These are phyloP conservation scores for Colletotrichum kahawae DNA, from an alignment of 2,329 filamentous ascomycete genomes.

Conservation along the genomic window DNA sequence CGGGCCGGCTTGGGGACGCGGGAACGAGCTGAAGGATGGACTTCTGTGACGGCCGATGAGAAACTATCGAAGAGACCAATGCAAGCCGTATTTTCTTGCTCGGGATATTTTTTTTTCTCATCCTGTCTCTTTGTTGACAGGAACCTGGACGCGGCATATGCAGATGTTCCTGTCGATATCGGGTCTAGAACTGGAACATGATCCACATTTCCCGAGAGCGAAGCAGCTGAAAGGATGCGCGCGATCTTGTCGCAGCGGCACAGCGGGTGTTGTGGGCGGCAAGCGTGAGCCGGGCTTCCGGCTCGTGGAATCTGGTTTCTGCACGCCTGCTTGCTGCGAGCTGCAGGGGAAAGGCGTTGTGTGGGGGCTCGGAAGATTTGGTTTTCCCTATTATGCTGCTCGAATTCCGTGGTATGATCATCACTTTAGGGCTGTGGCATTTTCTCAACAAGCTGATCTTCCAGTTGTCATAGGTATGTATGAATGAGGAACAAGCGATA, in stretches of 20 bases:
- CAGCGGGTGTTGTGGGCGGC: background rate
- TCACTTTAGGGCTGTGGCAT: background rate
- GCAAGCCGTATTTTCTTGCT: background rate
- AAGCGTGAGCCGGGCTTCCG: slow-evolving; percentile 7
- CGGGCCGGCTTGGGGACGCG: background rate
- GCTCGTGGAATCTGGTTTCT: background rate
- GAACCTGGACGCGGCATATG: background rate
- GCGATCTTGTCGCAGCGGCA: background rate
- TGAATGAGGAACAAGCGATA: background rate
- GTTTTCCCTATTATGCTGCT: background rate
- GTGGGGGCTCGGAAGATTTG: background rate
- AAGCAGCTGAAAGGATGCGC: background rate
- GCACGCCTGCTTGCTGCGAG: background rate
- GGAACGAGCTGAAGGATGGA: background rate
- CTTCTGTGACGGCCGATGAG: background rate
- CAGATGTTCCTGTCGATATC: background rate
- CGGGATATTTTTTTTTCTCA: background rate
- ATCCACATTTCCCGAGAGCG: background rate
- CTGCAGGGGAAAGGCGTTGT: slow-evolving; percentile 2
- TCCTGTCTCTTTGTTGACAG: background rate
- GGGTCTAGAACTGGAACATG: background rate
- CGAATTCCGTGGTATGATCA: background rate
- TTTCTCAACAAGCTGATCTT: background rate
- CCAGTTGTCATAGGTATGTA: background rate
- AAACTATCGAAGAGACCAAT: background rate